Evolutionary conservation across 495 filamentous ascomycete species (phyloP).

Genomic region (Penicillium nucicola): DNA sequence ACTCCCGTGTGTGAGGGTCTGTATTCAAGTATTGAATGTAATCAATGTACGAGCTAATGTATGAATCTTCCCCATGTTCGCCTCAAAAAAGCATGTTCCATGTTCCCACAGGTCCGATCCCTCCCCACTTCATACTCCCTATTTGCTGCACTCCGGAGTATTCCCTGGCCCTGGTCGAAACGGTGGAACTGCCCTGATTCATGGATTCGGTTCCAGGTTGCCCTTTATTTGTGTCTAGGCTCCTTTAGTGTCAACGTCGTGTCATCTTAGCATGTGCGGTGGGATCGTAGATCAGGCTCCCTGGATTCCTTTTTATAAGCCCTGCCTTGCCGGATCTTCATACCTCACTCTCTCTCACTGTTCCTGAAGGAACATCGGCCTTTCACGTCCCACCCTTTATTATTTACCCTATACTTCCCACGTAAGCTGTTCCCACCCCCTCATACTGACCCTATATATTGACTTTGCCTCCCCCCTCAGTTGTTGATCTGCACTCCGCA

Average conservation of each 20-base stretch:
- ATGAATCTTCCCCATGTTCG: conserved; percentile 17
- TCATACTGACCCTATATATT: background rate
- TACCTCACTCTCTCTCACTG: conserved; percentile 6
- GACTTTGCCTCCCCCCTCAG: background rate
- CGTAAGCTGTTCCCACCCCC: background rate
- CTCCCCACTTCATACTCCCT: conserved; percentile 1
- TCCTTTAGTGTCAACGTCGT: conserved; percentile 44
- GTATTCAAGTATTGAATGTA: too few species aligned
- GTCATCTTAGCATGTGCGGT: conserved; percentile 41
- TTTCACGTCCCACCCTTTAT: background rate
- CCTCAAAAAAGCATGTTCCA: conserved; percentile 18
- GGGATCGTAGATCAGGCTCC: conserved; percentile 37
- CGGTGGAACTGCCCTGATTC: conserved; percentile 32
- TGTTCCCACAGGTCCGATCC: conserved; percentile 18
- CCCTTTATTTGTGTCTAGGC: conserved; percentile 29
- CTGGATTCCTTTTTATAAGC: conserved; percentile 25
- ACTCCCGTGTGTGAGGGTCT: conserved; percentile 19
- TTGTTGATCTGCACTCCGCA: background rate
- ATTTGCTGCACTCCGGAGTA: conserved; percentile 15
- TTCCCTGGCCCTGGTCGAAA: conserved; percentile 17
- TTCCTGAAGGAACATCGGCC: conserved; percentile 14
- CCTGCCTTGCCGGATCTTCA: conserved; percentile 7
- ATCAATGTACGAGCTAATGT: background rate
- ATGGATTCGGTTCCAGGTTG: conserved; percentile 15
- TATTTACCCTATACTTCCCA: conserved; percentile 6